Percentiles rank a stretch among this genome's conserved stretches.
Conservation (phyloP, 306 rosid genomes). For the Adenanthera pavonina region DNA sequence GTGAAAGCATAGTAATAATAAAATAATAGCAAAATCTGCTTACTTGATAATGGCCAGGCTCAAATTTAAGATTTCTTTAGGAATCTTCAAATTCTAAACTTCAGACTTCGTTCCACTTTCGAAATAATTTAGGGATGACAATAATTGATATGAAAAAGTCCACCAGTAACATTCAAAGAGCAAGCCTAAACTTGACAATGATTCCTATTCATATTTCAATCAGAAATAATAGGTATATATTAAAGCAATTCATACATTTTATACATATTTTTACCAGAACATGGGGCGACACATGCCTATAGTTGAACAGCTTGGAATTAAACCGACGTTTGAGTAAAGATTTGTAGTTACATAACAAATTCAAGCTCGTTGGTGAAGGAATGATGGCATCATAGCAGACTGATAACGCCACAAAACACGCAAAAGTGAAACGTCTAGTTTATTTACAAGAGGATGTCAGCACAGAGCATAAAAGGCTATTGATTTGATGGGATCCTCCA, state of each 20-base stretch:
- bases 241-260: too few species aligned
- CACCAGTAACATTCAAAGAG: not conserved
- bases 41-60: too few species aligned
- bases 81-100: too few species aligned
- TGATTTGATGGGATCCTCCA: constrained; percentile 8
- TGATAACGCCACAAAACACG: constrained; percentile 3
- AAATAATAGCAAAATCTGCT: too few species aligned
- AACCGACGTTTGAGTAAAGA: too few species aligned
- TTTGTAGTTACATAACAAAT: not conserved
- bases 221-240: not conserved
- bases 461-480: not conserved
- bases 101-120: too few species aligned
- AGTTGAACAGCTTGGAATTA: too few species aligned
- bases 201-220: not conserved
- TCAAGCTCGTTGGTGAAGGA: not conserved
- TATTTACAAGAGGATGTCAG: not conserved
- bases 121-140: too few species aligned
- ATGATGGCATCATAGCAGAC: not conserved
- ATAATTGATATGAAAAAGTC: not conserved
- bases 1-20: too few species aligned
- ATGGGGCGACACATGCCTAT: too few species aligned
- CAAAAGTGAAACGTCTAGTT: not conserved
- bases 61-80: too few species aligned
- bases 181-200: not conserved
- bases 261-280: too few species aligned